These are phyloP conservation scores for Pichia sp. DNA, from an alignment of 1,139 yeast species.

Conservation along the genomic window DNA sequence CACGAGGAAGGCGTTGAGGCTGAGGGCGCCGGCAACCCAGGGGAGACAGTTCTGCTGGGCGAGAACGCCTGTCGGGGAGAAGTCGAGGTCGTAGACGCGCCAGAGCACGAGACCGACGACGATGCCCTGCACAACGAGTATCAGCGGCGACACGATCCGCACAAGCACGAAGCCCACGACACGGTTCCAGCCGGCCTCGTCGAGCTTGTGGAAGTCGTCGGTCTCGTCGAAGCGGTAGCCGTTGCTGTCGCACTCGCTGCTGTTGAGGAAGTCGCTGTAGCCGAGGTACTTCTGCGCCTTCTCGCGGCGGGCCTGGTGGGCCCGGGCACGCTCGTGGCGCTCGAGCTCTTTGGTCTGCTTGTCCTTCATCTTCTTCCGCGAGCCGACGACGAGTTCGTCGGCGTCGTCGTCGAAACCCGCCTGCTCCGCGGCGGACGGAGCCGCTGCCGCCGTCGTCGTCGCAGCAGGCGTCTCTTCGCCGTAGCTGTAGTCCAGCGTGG, in stretches of 20 bases:
- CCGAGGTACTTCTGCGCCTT: constrained; percentile 14
- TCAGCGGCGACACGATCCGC: constrained; percentile 24
- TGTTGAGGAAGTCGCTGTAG: constrained; percentile 13
- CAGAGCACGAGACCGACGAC: constrained; percentile 19
- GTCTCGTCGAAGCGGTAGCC: constrained; percentile 5
- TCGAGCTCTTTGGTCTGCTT: constrained; percentile 3
- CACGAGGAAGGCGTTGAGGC: constrained; percentile 22
- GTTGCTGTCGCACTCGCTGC: constrained; percentile 10
- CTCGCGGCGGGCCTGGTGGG: not conserved
- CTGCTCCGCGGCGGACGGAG: too few species aligned
- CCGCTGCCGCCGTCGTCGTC: too few species aligned
- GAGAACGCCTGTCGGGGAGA: constrained; percentile 16
- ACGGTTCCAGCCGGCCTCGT: constrained; percentile 18
- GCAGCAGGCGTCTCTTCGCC: constrained; percentile 9
- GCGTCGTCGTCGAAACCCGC: not conserved
- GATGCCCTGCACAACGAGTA: constrained; percentile 24
- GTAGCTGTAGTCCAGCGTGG: constrained; percentile 11
- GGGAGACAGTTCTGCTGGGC: constrained; percentile 18
- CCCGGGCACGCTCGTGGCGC: constrained; percentile 1
- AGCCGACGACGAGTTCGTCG: constrained; percentile 5
- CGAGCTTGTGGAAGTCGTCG: constrained; percentile 8
- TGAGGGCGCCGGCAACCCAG: constrained; percentile 18
- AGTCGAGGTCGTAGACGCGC: constrained; percentile 22
- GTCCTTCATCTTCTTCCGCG: constrained; percentile 1
- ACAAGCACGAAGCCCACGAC: constrained; percentile 26